Conservation (phyloP, 1,284 basidiomycete genomes). For the Cutaneotrichosporon sp. region DNA sequence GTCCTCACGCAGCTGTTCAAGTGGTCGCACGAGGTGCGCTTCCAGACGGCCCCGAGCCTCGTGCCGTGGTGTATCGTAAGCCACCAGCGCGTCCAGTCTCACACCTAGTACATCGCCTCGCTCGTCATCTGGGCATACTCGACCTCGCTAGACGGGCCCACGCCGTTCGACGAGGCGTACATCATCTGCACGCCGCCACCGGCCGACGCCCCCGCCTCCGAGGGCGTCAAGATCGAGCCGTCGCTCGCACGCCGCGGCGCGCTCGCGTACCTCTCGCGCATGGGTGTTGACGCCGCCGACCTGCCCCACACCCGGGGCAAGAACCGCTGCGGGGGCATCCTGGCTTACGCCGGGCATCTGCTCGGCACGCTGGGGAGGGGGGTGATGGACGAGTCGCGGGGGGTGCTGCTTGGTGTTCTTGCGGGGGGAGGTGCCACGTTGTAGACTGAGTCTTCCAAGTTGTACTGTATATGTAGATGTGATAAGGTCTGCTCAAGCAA, state of each 20-base stretch:
- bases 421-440: neutral
- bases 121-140: constrained; percentile 31
- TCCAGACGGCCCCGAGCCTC: constrained; percentile 3
- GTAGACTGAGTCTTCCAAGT: no score
- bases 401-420: constrained; percentile 22
- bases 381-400: constrained; percentile 28
- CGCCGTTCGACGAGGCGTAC: neutral
- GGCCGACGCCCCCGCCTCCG: no score
- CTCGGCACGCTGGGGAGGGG: constrained; percentile 27
- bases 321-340: constrained; percentile 28
- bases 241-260: constrained; percentile 30
- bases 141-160: constrained; percentile 23
- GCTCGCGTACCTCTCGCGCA: constrained; percentile 19
- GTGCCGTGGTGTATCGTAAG: constrained; percentile 6
- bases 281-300: neutral
- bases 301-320: constrained; percentile 22
- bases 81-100: neutral
- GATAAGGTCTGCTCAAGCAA: no score
- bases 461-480: no score
- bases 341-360: constrained; percentile 32
- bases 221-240: constrained; percentile 25
- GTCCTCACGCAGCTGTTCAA: constrained; percentile 6
- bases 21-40: constrained; percentile 11
- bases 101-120: constrained; percentile 1
- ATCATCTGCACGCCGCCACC: neutral